These are phyloP conservation scores for Salix exigua DNA, from an alignment of 345 rosid genomes.

Conservation along the genomic window DNA sequence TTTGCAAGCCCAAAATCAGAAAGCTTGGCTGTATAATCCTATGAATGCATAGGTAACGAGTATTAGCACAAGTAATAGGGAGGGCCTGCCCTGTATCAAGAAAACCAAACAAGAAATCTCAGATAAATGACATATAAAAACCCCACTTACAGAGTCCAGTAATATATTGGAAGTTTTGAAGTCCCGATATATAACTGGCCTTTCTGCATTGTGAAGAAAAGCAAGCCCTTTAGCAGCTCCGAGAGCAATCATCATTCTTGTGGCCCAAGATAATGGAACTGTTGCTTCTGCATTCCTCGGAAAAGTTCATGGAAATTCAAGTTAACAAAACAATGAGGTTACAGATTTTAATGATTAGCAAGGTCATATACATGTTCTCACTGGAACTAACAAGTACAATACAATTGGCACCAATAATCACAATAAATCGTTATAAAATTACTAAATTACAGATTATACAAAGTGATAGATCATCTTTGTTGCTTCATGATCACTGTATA, in stretches of 20 bases:
- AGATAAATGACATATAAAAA: background rate
- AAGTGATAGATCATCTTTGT: background rate
- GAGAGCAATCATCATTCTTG: constrained; percentile 94
- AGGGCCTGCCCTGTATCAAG: background rate
- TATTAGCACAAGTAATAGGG: constrained; percentile 6
- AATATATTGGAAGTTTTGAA: constrained; percentile 95
- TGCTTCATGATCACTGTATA: background rate
- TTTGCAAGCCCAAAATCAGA: constrained; percentile 98
- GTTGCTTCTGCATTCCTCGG: constrained; percentile 59
- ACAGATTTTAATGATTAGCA: background rate
- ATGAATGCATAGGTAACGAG: constrained; percentile 26
- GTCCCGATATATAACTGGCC: constrained; percentile 91
- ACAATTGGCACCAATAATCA: background rate
- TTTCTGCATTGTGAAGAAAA: constrained; percentile 93
- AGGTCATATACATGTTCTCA: background rate
- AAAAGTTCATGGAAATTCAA: constrained; percentile 26
- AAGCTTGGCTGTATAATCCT: constrained; percentile 95
- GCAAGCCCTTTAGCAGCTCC: constrained; percentile 99
- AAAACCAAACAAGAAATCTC: constrained; percentile 7
- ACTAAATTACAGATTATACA: background rate
- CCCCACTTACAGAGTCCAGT: constrained; percentile 72
- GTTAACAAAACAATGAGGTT: constrained; percentile 9
- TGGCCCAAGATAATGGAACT: constrained; percentile 76
- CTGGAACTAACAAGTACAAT: background rate
- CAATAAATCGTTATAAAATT: background rate